phyloP scores from a whole-genome alignment of 768 basidiomycete genomes.

The Phlebiopsis flavidoalba region DNA sequence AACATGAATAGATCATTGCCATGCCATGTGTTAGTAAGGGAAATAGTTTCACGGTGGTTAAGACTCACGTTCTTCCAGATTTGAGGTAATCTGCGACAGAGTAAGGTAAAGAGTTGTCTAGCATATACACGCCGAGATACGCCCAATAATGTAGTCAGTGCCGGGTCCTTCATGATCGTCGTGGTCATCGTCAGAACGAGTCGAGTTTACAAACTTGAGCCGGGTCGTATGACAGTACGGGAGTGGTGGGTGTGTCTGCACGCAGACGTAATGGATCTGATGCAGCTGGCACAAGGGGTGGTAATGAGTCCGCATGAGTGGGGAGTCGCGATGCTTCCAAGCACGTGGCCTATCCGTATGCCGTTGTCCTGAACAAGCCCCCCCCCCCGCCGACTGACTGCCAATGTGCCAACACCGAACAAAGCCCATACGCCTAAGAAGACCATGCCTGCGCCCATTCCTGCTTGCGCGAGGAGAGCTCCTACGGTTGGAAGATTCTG shows the following conservation, averaged over 20 bases:
- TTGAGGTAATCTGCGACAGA: slow-evolving; percentile 88
- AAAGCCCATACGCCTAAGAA: slow-evolving; percentile 77
- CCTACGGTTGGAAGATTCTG: slow-evolving; percentile 16
- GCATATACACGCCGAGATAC: slow-evolving; percentile 92
- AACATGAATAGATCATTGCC: slow-evolving; percentile 55
- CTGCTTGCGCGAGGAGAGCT: slow-evolving; percentile 63
- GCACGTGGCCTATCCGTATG: slow-evolving; percentile 43
- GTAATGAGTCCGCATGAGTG: neutral
- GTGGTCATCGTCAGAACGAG: neutral
- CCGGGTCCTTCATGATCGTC: slow-evolving; percentile 7
- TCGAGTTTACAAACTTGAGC: slow-evolving; percentile 3
- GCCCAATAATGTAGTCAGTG: slow-evolving; percentile 70
- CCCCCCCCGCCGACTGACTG: slow-evolving; percentile 26
- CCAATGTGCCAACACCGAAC: slow-evolving; percentile 58
- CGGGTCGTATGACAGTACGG: neutral
- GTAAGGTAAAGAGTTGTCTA: slow-evolving; percentile 92
- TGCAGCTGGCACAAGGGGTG: neutral
- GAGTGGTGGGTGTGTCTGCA: neutral
- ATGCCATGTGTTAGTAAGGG: neutral
- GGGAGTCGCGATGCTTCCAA: slow-evolving; percentile 21
- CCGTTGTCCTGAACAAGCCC: slow-evolving; percentile 21
- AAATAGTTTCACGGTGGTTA: neutral
- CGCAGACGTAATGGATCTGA: neutral
- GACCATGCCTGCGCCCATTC: slow-evolving; percentile 70
- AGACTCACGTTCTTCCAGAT: slow-evolving; percentile 96